Conservation (phyloP, 805 yeast species). For the Yueomyces sp. region DNA sequence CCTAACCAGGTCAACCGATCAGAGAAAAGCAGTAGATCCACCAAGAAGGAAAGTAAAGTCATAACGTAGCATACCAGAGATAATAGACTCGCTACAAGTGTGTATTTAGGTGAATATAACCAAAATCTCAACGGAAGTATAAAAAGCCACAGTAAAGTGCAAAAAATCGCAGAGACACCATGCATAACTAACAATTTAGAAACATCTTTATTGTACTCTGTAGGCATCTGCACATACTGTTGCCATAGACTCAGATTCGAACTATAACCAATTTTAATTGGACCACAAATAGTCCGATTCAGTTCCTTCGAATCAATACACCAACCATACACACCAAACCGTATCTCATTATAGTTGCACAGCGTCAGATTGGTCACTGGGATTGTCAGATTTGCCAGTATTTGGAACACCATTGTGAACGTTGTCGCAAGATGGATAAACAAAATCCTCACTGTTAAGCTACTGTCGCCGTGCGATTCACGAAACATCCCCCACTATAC, state of each 20-base stretch:
- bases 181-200: slow-evolving; percentile 55
- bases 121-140: slow-evolving; percentile 27
- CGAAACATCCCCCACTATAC: too few species aligned
- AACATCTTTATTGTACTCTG: slow-evolving; percentile 43
- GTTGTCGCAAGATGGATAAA: not conserved
- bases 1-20: slow-evolving; percentile 72
- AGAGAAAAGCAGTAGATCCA: slow-evolving; percentile 67
- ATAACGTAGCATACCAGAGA: slow-evolving; percentile 58
- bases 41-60: slow-evolving; percentile 60
- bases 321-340: slow-evolving; percentile 62
- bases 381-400: slow-evolving; percentile 45
- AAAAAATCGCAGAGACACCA: slow-evolving; percentile 46
- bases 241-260: slow-evolving; percentile 20
- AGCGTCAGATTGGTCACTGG: slow-evolving; percentile 40
- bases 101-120: slow-evolving; percentile 27
- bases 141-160: slow-evolving; percentile 32
- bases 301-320: slow-evolving; percentile 23
- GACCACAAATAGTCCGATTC: slow-evolving; percentile 6
- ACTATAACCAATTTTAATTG: slow-evolving; percentile 11
- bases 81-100: slow-evolving; percentile 41
- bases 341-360: slow-evolving; percentile 34
- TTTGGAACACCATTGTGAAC: slow-evolving; percentile 32
- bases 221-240: slow-evolving; percentile 37
- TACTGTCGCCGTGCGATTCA: too few species aligned
- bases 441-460: not conserved